Base-by-base conservation (phyloP, 306 rosid species). In the Dryas drummondii region DNA sequence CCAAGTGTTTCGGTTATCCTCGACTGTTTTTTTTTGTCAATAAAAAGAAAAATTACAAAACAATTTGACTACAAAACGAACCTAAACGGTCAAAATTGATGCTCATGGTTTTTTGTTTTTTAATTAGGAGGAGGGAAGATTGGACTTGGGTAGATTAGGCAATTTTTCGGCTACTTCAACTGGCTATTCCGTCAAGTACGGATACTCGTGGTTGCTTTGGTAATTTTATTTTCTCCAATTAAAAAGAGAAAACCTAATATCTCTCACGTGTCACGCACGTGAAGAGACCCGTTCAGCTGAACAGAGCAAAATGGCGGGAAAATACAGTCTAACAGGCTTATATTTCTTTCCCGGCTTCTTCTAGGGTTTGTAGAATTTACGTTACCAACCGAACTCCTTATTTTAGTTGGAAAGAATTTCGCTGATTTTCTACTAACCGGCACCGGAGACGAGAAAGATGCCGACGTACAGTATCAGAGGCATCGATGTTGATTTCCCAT, bases 401-500 rank as follows among this genome's bases (percentile, higher is more conserved):
- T 2, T 59, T 52, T 63, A 17, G 8, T 22, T 64, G 57, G 4
- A 10, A n/a, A 5, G 32, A 11, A 11, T 9, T 40, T 52, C 16
- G 13, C 8, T 47, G 27, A 37, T 64, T 63, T 47, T 59, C 50
- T n/a, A 4, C 42, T 8, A 61, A 61, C 27, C 67, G 22, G 32
- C 73, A 51, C 66, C n/a, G 64, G 17, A 66, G 56, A 17, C 71
- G 11, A 46, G 61, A 78, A 32, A 68, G 70, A 94, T 94, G 98
- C 98, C 97, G 67, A 90, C 89, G 11, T 91, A 91, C 87, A 83
- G 64, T 59, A 81, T 91, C 42, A 83, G 96, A 77, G 98, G 96
- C 77, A 77, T 94, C 80, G 83, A 87, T 78, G 91, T 94, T 4
- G 97, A 91, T 76, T 91, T 94, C 41, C 98, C 98, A 2, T 94